Evolutionary conservation across 179 eudicot genomes (phyloP), one percentile per base, ranked within the genome.

Genomic region (Gypsophila paniculata): DNA sequence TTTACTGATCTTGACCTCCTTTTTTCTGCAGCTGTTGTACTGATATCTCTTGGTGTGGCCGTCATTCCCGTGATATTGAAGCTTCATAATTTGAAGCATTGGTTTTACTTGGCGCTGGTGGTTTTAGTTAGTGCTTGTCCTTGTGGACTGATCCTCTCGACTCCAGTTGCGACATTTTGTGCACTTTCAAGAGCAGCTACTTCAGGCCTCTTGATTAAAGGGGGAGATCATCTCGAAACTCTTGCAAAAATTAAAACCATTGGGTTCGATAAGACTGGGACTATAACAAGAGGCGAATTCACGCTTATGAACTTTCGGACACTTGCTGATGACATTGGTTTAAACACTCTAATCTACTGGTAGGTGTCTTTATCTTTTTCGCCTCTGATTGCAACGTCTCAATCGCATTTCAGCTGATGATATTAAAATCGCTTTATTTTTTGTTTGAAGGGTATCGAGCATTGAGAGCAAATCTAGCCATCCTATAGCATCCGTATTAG

Each of bases 111-210:
- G 61, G 86, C 90, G 0, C 69, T 91, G 68, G 97, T 91, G 65
- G 90, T 91, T 29, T 78, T 93, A 49, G 97, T 93, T 10, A 91
- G 97, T 73, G 98, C 90, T 13, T 93, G 98, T 63, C 98, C 98
- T 1, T 93, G 98, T 80, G 98, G 93, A 18, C 89, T 93, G 39
- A 82, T 93, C 71, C 92, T 93, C 49, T 93, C 98, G 4, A 93
- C 98, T 2, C 98, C 98, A 0, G 96, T 93, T 18, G 98, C 98
- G 10, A 88, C 92, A 54, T 93, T 89, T 64, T 91, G 97, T 74
- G 97, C 97, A 6, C 87, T 93, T 60, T 91, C 98, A 2, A 88
- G 81, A 73, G 98, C 98, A 9, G 98, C 98, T n/a, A 85, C 86
- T 14, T 74, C 84, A 2, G 98, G 98, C n/a, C 79, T 93, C 57